These are phyloP conservation scores for Suillus americanus DNA, from an alignment of 768 basidiomycete genomes.

Conservation along the genomic window DNA sequence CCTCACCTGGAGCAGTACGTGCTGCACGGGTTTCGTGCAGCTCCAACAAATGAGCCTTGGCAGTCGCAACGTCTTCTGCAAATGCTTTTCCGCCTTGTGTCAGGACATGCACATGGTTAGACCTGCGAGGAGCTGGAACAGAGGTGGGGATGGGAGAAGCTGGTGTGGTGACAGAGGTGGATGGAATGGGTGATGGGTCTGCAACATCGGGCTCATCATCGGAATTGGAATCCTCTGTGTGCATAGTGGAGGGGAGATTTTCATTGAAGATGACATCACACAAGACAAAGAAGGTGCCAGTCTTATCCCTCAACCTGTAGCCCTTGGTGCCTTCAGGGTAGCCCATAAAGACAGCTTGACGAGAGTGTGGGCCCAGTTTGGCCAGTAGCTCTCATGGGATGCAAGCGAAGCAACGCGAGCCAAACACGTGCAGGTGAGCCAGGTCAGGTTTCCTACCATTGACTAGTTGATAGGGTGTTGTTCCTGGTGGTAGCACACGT, in stretches of 20 bases:
- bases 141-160: too few species aligned
- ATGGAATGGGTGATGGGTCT: rapidly evolving
- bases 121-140: too few species aligned
- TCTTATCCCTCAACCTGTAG: rapidly evolving
- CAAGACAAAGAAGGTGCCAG: rapidly evolving
- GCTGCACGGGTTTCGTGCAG: too few species aligned
- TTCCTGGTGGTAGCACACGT: rapidly evolving
- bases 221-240: background rate
- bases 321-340: background rate
- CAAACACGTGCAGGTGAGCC: conserved; percentile 20
- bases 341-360: conserved; percentile 2
- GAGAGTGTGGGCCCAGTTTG: conserved; percentile 14
- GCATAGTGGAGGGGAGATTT: rapidly evolving
- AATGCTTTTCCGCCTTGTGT: too few species aligned
- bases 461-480: conserved; percentile 23
- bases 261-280: background rate
- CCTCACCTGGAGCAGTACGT: too few species aligned
- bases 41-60: too few species aligned
- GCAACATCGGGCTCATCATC: too few species aligned
- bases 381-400: background rate
- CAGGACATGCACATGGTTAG: too few species aligned
- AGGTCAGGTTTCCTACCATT: conserved; percentile 24
- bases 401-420: conserved; percentile 14
- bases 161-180: too few species aligned
- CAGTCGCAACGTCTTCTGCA: too few species aligned